phyloP scores from a whole-genome alignment of 805 yeast species.

The Cephaloascus fragrans region DNA sequence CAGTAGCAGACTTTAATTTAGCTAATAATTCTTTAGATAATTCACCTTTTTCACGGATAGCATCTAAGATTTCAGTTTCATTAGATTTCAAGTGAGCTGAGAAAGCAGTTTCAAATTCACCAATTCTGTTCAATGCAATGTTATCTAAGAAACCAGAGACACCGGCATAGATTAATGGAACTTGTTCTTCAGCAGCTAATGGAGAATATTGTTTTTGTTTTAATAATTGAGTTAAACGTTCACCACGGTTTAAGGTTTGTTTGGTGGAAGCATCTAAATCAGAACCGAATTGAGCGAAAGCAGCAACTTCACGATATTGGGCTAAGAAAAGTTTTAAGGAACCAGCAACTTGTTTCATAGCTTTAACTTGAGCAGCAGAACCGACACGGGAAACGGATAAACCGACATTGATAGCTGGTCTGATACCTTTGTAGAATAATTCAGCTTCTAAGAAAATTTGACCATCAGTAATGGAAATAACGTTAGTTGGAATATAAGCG shows the following conservation, averaged over 20 bases:
- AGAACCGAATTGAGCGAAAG: slow-evolving; percentile 99
- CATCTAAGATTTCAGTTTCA: slow-evolving; percentile 73
- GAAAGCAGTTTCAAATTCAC: slow-evolving; percentile 88
- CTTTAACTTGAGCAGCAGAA: slow-evolving; percentile 99
- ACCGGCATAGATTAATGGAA: slow-evolving; percentile 98
- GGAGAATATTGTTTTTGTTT: slow-evolving; percentile 98
- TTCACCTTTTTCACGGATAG: slow-evolving; percentile 85
- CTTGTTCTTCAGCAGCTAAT: slow-evolving; percentile 97
- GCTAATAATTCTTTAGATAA: slow-evolving; percentile 80
- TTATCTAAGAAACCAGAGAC: slow-evolving; percentile 97
- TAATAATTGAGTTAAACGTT: slow-evolving; percentile 97
- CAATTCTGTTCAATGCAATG: slow-evolving; percentile 76
- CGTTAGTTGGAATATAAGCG: slow-evolving; percentile 96
- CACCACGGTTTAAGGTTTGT: slow-evolving; percentile 99
- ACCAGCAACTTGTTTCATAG: slow-evolving; percentile 99
- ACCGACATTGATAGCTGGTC: slow-evolving; percentile 99
- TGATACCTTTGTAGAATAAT: slow-evolving; percentile 99
- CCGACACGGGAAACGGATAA: slow-evolving; percentile 99
- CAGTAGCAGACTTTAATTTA: slow-evolving; percentile 83
- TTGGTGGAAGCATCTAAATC: slow-evolving; percentile 99
- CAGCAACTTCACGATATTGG: slow-evolving; percentile 99
- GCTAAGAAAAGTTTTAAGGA: slow-evolving; percentile 99
- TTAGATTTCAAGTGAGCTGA: slow-evolving; percentile 85
- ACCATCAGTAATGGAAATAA: slow-evolving; percentile 95
- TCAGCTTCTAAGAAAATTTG: slow-evolving; percentile 99